Base-by-base conservation (phyloP, 768 basidiomycete species). In the Dioszegia crocea region DNA sequence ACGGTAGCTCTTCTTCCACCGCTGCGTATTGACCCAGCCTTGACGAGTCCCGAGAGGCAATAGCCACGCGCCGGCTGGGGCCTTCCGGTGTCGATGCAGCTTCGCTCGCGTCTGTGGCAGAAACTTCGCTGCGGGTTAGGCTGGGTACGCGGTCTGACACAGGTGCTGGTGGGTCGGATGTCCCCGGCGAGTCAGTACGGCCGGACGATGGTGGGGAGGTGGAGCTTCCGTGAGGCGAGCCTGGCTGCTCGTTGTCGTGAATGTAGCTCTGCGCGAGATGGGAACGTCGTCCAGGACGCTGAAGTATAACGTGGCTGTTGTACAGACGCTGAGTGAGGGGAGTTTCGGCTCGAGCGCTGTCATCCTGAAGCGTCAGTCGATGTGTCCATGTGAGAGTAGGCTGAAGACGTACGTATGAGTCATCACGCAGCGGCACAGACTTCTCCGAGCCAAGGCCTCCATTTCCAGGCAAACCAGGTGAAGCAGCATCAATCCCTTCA, bases 61-160 rank as follows among this genome's bases (percentile, higher is more conserved):
- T 51, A 2, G 41, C 38, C 2, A 66, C 50, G 11, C 45, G 48
- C 24, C 67, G 59, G 9, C 57, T 54, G 1, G 68, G 68, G 30
- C 64, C 69, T 52, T 73, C 71, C 6, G 72, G 72, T 14, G 72
- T 74, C 5, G 57, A 62, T 10, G 69, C 67, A 6, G 44, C 63
- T 10, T 51, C 68, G 38, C 65, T 68, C 1, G 61, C 55, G 36
- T 69, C 63, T 17, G 66, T 59, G 1, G 21, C 66, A 0, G 66
- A 64, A 1, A 70, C 21, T 38, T 73, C 68, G 52, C 68, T 70
- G 23, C 65, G 39, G 5, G 72, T 60, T 19, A 74, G 47, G 50
- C 69, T 71, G 4, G 72, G 72, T 29, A 74, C 62, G 8, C 72
- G 65, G 19, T 68, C 66, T 5, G 54, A 27, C 31, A 3, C 54